These are phyloP conservation scores for Penicillium malachiteum DNA, from an alignment of 495 filamentous ascomycete species.

Conservation along the genomic window DNA sequence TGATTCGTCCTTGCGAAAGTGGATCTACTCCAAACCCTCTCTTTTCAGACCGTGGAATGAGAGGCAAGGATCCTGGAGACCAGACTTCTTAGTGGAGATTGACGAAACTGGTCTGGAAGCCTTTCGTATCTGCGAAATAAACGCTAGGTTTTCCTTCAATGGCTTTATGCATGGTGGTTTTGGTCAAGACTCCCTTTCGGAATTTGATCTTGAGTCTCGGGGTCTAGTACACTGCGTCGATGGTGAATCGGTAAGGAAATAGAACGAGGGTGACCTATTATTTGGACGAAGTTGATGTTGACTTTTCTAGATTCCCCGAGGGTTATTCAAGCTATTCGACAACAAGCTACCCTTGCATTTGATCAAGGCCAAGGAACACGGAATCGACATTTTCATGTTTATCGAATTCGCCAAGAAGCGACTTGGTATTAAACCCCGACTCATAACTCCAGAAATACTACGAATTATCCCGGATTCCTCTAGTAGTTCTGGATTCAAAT, in stretches of 20 bases:
- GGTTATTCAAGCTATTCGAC: slow-evolving; percentile 24
- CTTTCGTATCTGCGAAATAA: slow-evolving; percentile 45
- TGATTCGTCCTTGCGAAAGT: slow-evolving; percentile 1
- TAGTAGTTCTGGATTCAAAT: slow-evolving; percentile 14
- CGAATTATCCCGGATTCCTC: slow-evolving; percentile 17
- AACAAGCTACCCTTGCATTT: slow-evolving; percentile 30
- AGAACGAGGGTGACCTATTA: too few relatives aligned
- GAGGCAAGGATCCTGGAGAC: slow-evolving; percentile 38
- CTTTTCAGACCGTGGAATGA: slow-evolving; percentile 9
- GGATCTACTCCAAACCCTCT: slow-evolving; percentile 7
- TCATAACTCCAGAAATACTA: slow-evolving; percentile 20
- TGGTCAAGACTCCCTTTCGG: slow-evolving; percentile 20
- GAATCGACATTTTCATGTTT: slow-evolving; percentile 36
- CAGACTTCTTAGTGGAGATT: slow-evolving; percentile 42
- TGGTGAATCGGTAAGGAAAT: slow-evolving; percentile 9
- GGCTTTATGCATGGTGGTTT: slow-evolving; percentile 25
- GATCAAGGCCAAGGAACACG: slow-evolving; percentile 33
- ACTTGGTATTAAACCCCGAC: slow-evolving; percentile 11
- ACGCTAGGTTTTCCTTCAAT: slow-evolving; percentile 45
- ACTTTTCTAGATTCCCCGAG: slow-evolving; percentile 12
- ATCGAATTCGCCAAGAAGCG: slow-evolving; percentile 14
- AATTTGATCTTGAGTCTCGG: slow-evolving; percentile 5
- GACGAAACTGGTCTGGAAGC: slow-evolving; percentile 12
- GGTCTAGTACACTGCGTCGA: slow-evolving; percentile 9
- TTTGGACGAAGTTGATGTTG: too few relatives aligned